Base-by-base conservation (phyloP, 2,329 filamentous ascomycete genomes). In the Berkeleyomyces rouxiae region DNA sequence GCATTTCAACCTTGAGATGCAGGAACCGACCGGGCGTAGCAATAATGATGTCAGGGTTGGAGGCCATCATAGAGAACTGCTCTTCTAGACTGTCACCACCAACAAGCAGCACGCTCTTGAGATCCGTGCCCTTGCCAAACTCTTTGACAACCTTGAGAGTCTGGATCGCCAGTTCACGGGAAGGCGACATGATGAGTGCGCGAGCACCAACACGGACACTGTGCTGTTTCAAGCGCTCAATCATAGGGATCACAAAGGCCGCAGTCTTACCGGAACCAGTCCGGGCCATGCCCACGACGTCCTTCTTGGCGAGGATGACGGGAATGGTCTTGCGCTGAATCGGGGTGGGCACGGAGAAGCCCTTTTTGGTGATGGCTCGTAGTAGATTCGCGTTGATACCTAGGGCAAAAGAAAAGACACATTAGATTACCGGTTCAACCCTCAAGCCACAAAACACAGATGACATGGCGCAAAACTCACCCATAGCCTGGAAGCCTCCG, bases 201-300 rank as follows among this genome's bases (percentile, higher is more conserved):
- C 93, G 82, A 53, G 90, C 84, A 61, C 95, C 93, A 66, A 97
- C 85, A 69, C 87, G 86, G 39, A 85, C 85, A 70, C 88, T 95
- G 73, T 99, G 95, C 33, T 83, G 81, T 73, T 91, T 95, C 65
- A 99, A 77, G 67, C 86, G 88, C 76, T 99, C 90, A 65, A 99
- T 90, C 92, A 99, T 96, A 51, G 93, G 93, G 67, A 99, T 95
- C 36, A 97, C 90, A 73, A 99, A 99, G 31, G 93, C 93, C 0
- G 91, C 93, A 0, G 95, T 99, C 78, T 99, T 99, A 76, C 93
- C 93, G 23, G 91, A 97, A 71, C 93, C 93, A n/a, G 95, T 99
- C 67, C 95, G 82, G 6, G 93, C 93, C 93, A 99, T 99, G 67
- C 91, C 95, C 33, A 99, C 92, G n/a, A 97, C 88, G 79, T 99